Base-by-base conservation (phyloP, 805 yeast genomes). In the Dipodascus geniculatus region DNA sequence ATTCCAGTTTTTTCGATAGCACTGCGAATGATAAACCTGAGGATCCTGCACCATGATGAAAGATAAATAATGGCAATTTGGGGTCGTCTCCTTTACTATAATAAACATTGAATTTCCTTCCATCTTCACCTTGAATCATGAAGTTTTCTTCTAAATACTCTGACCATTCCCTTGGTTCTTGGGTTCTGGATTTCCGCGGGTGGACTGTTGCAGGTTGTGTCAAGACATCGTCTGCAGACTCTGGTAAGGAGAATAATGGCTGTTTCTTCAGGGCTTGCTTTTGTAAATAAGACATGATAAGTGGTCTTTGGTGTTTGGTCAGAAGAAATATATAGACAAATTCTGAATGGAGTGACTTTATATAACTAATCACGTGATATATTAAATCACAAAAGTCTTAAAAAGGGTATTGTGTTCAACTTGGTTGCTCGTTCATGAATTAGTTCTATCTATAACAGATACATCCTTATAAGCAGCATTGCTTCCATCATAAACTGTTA, bases 41-140 rank as follows among this genome's bases (percentile, higher is more conserved):
- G 0, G 97, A 89, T 0, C 98, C 99, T 0, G 96, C 97, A 1
- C 99, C 99, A 67, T 93, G 99, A 58, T 87, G 93, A 59, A 82
- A 81, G 1, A 93, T 69, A 60, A 86, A 81, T 1, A 88, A 61
- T 0, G 95, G 88, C 0, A 72, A 64, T 0, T 63, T 61, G 0
- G 61, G 56, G 0, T 60, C 53, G 4, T 60, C 56, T 0, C 95
- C 90, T 0, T 79, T 72, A 6, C 71, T 71, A 59, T 74, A 85
- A 64, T 81, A 86, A 0, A 81, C 77, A 55, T 82, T 78, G 63
- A 81, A 78, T 3, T 55, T 49, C 42, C 69, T 69, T 1, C 63
- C 33, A 0, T 60, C 58, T 1, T 24, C 35, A 11, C 31, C 52
- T 6, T 48, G 16, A 4, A 60, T 51, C 17, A 22, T 24, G 3